phyloP scores from a whole-genome alignment of 805 yeast species.

The Yamadazyma scolyti region DNA sequence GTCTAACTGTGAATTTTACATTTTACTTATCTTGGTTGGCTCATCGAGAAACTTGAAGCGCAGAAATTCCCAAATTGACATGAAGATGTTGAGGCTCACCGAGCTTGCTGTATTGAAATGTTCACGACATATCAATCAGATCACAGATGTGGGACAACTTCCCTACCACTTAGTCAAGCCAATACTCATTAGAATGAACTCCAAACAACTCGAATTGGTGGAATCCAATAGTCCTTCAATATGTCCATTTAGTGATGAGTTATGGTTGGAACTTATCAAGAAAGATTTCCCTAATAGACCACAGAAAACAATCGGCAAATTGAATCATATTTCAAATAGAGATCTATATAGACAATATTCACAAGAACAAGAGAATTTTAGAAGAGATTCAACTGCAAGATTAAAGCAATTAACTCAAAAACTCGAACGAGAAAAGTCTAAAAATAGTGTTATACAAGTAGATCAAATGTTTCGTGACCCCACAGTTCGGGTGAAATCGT shows the following conservation, averaged over 20 bases:
- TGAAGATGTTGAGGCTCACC: constrained; percentile 3
- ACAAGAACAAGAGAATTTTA: constrained; percentile 39
- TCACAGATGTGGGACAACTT: constrained; percentile 23
- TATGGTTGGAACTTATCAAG: constrained; percentile 44
- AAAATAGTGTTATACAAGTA: constrained; percentile 36
- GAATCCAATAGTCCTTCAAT: constrained; percentile 44
- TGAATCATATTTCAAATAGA: constrained; percentile 28
- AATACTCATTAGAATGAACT: constrained; percentile 40
- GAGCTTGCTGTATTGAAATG: constrained; percentile 12
- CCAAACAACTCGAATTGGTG: constrained; percentile 37
- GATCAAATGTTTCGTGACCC: constrained; percentile 26
- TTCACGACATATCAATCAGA: constrained; percentile 17
- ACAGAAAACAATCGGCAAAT: constrained; percentile 1
- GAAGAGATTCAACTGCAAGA: constrained; percentile 42
- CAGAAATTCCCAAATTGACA: no score
- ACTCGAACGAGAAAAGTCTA: constrained; percentile 36
- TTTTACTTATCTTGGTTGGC: no score
- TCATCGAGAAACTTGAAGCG: no score
- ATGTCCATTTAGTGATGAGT: constrained; percentile 35
- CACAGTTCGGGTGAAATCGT: constrained; percentile 14
- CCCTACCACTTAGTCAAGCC: constrained; percentile 48
- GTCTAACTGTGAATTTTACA: no score
- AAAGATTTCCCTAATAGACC: constrained; percentile 51
- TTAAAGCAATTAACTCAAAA: constrained; percentile 39
- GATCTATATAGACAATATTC: constrained; percentile 36